Percentiles rank a stretch among this genome's conserved stretches.
These are phyloP conservation scores for Xylaria scruposa DNA, from an alignment of 495 filamentous ascomycete species.

Conservation along the genomic window DNA sequence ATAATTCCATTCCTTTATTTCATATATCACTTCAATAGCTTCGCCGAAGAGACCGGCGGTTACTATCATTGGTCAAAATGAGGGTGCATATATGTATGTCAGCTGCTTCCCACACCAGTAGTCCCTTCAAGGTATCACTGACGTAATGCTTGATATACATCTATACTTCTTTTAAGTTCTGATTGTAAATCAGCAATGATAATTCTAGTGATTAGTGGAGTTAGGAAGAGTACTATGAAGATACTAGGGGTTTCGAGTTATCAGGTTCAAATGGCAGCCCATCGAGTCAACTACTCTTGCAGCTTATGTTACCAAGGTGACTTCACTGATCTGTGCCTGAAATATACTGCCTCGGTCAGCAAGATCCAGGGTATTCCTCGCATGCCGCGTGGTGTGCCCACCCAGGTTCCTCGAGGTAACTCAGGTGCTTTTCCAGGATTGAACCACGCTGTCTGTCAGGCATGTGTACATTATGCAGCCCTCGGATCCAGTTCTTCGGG, in stretches of 20 bases:
- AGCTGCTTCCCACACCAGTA: slow-evolving; percentile 18
- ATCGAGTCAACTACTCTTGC: not conserved
- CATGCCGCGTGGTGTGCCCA: slow-evolving; percentile 18
- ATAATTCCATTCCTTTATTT: not conserved
- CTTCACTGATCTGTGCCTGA: slow-evolving; percentile 5
- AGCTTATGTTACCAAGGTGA: not conserved
- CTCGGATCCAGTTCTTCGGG: slow-evolving; percentile 17
- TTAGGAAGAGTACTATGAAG: not conserved
- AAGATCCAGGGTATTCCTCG: not conserved
- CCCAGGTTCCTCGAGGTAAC: slow-evolving; percentile 6
- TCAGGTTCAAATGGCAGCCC: not conserved
- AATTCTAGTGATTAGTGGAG: not conserved
- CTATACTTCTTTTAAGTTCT: not conserved
- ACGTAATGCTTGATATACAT: slow-evolving; percentile 6
- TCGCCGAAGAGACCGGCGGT: not conserved
- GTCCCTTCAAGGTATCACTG: not conserved
- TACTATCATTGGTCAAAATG: not conserved
- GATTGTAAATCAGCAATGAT: slow-evolving; percentile 8
- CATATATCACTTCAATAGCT: not conserved
- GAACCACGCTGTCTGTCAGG: not conserved
- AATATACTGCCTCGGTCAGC: slow-evolving; percentile 2
- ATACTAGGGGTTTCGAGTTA: not conserved
- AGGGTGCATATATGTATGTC: slow-evolving; percentile 23
- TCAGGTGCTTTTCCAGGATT: not conserved
- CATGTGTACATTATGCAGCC: not conserved